These are phyloP conservation scores for Akanthomyces dipterigenus DNA, from an alignment of 2,329 filamentous ascomycete genomes.

Conservation along the genomic window DNA sequence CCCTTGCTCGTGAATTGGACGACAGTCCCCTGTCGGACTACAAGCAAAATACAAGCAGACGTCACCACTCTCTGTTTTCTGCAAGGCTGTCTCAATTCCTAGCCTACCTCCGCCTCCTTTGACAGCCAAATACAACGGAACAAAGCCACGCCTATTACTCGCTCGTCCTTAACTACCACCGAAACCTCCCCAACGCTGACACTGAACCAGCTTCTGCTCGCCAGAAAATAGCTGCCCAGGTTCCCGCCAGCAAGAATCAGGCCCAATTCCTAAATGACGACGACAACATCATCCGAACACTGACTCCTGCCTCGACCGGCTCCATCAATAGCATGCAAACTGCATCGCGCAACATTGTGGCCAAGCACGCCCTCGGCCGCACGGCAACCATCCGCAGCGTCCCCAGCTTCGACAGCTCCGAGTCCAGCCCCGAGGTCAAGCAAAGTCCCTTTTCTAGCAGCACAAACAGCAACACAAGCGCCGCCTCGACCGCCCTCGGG, in stretches of 20 bases:
- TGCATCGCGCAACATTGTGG: slow-evolving; percentile 17
- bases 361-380: slow-evolving; percentile 27
- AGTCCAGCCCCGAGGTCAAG: slow-evolving; percentile 39
- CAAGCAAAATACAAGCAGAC: background rate
- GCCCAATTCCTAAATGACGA: slow-evolving; percentile 25
- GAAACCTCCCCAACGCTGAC: background rate
- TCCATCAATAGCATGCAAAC: slow-evolving; percentile 34
- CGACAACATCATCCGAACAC: slow-evolving; percentile 24
- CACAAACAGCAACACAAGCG: slow-evolving; percentile 47
- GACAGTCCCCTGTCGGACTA: slow-evolving; percentile 4
- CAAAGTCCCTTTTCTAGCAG: slow-evolving; percentile 51
- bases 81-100: background rate
- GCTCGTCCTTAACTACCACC: background rate
- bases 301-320: slow-evolving; percentile 33
- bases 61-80: background rate
- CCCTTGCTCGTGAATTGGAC: slow-evolving; percentile 1
- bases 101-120: background rate
- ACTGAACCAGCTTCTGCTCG: background rate
- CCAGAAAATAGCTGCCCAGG: background rate
- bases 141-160: background rate
- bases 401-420: slow-evolving; percentile 45
- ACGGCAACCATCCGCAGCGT: slow-evolving; percentile 51
- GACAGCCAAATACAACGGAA: background rate
- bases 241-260: slow-evolving; percentile 16
- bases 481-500: slow-evolving; percentile 33